These are phyloP conservation scores for Ceratorhiza oryzae-sativae DNA, from an alignment of 1,284 basidiomycete genomes.

Conservation along the genomic window DNA sequence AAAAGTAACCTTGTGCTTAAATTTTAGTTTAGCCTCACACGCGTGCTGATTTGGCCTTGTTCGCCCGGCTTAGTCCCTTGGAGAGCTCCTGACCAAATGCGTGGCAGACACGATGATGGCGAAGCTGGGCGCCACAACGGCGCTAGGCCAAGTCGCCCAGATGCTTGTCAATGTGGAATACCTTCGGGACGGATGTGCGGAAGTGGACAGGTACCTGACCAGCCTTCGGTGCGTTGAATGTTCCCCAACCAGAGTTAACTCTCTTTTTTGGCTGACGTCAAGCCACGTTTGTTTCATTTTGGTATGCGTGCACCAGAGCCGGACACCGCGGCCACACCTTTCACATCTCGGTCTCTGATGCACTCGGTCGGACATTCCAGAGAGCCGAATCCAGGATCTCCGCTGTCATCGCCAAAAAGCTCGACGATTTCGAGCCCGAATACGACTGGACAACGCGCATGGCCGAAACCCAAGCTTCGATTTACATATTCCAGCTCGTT, in stretches of 20 bases:
- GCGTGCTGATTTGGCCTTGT: not conserved
- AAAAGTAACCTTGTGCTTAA: too few species aligned
- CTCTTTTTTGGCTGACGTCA: not conserved
- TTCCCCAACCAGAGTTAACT: not conserved
- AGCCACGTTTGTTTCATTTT: not conserved
- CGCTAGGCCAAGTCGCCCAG: slow-evolving; percentile 93
- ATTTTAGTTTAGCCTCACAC: not conserved
- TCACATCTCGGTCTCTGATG: slow-evolving; percentile 25
- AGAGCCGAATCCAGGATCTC: slow-evolving; percentile 82
- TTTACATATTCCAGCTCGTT: slow-evolving; percentile 93
- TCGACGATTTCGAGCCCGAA: slow-evolving; percentile 93
- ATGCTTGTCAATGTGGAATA: slow-evolving; percentile 94
- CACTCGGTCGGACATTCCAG: slow-evolving; percentile 68
- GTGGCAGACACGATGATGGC: slow-evolving; percentile 81
- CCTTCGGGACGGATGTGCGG: slow-evolving; percentile 84
- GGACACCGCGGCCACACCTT: slow-evolving; percentile 69
- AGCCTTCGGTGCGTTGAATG: slow-evolving; percentile 66
- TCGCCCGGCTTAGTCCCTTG: slow-evolving; percentile 71
- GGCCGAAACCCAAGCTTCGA: slow-evolving; percentile 79
- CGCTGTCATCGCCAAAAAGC: slow-evolving; percentile 84
- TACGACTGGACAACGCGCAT: slow-evolving; percentile 87
- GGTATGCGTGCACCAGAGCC: slow-evolving; percentile 59
- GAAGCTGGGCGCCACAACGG: slow-evolving; percentile 75
- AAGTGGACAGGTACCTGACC: slow-evolving; percentile 88
- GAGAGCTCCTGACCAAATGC: slow-evolving; percentile 81